Conservation (phyloP, 176 grass and related monocot species). For the Poa pratensis region DNA sequence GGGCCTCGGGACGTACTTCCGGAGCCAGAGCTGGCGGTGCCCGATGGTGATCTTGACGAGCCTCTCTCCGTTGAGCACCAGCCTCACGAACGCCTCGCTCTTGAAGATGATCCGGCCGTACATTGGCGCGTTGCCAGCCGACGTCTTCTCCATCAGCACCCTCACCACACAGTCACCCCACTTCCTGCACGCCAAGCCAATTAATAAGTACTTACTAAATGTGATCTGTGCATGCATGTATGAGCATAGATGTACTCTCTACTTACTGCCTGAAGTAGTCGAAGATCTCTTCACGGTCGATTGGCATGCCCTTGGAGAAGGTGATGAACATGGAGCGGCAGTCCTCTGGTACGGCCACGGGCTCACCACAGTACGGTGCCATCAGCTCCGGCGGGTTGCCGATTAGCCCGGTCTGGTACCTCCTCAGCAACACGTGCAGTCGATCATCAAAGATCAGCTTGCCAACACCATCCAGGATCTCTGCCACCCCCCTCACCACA, state of each 20-base stretch:
- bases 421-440: conserved; percentile 23
- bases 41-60: conserved; percentile 30
- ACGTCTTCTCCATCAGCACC: no score
- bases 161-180: no score
- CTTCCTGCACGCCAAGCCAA: no score
- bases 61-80: conserved; percentile 37
- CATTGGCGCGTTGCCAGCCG: not conserved
- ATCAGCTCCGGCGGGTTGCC: conserved; percentile 33
- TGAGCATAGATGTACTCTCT: not conserved
- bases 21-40: conserved; percentile 39
- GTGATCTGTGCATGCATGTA: not conserved
- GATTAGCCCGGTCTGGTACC: conserved; percentile 28
- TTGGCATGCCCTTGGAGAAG: conserved; percentile 49
- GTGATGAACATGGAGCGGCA: conserved; percentile 70
- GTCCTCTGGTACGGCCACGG: conserved; percentile 41
- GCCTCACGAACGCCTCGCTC: conserved; percentile 28
- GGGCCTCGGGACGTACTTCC: conserved; percentile 42
- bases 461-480: conserved; percentile 51
- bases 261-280: conserved; percentile 66
- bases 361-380: not conserved
- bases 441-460: conserved; percentile 57
- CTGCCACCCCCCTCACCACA: conserved; percentile 40
- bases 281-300: conserved; percentile 54
- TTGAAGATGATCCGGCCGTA: conserved; percentile 58
- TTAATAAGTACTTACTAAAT: not conserved